These are phyloP conservation scores for Pleurotus platypus DNA, from an alignment of 768 basidiomycete genomes.

Conservation along the genomic window DNA sequence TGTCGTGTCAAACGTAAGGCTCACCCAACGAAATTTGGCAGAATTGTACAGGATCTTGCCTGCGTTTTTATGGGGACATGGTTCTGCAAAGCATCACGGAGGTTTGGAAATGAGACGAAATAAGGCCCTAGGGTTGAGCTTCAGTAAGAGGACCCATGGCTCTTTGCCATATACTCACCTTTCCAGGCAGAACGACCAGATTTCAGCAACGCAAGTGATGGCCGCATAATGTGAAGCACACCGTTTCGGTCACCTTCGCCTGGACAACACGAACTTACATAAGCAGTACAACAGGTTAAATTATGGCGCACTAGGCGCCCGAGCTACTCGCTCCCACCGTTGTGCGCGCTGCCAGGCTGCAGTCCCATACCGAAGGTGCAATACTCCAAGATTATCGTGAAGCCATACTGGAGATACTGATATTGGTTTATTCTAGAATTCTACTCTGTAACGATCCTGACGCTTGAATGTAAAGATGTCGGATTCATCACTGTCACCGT, in stretches of 20 bases:
- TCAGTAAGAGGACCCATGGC: background rate
- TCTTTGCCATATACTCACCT: constrained; percentile 35
- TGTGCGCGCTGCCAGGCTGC: background rate
- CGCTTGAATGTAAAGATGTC: background rate
- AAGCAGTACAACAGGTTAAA: background rate
- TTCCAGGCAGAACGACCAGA: constrained; percentile 84
- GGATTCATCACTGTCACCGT: background rate
- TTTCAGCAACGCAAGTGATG: constrained; percentile 53
- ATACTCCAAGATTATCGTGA: no score
- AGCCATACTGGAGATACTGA: no score
- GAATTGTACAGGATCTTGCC: constrained; percentile 85
- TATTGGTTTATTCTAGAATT: no score
- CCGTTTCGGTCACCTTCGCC: background rate
- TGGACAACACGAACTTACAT: background rate
- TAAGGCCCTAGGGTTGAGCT: constrained; percentile 65
- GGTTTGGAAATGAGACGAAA: constrained; percentile 89
- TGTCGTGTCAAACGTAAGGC: constrained; percentile 18
- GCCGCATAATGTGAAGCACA: constrained; percentile 43
- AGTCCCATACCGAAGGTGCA: no score
- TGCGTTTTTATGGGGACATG: constrained; percentile 87
- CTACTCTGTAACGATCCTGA: no score
- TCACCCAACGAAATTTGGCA: constrained; percentile 95
- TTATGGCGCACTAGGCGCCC: background rate
- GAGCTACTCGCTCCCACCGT: background rate
- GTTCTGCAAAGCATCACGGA: constrained; percentile 75